Base-by-base conservation (phyloP, 495 filamentous ascomycete species). In the Lindgomyces ingoldianus region DNA sequence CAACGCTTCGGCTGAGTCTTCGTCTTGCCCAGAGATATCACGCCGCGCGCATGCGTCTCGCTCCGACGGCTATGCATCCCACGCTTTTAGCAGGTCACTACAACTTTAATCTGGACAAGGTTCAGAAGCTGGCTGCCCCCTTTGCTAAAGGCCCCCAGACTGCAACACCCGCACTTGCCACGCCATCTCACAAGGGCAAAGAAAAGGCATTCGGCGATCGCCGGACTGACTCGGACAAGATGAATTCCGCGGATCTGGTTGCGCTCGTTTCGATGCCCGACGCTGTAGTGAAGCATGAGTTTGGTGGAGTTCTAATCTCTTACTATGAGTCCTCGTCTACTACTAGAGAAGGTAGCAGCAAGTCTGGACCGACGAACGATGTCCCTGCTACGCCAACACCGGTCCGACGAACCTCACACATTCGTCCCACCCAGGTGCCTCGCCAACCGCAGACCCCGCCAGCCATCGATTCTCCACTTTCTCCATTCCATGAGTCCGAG, bases 1-100 rank as follows among this genome's bases (percentile, higher is more conserved):
- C 81, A 18, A 87, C 90, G 1, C 85, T 99, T 22, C 85, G 86
- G 33, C 80, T 99, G 64, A 84, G 85, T 19, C 84, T 90, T 33
- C 88, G 91, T 70, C 81, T 98, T 54, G 93, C 95, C 3, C 89
- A 96, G 76, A 83, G 95, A 55, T 99, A 97, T 67, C 87, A 96
- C 74, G 91, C 91, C 3, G 90, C 90, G 1, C 85, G 91, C 46
- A 87, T 91, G 75, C 86, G 91, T 61, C 76, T 84, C 56, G 72
- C 84, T 24, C 80, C 81, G 26, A 77, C 83, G 46, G 81, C 86
- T 59, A 77, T 90, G n/a, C 90, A 88, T 74, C 82, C 84, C 45
- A 83, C 85, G 52, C 76, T 97, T 47, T 77, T 98, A 42, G 83
- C 86, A 41, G 89, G 88, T 48, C 93, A 98, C 73, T 98, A 96